Evolutionary conservation across 768 basidiomycete genomes (phyloP).

Genomic region (Suillus spraguei): DNA sequence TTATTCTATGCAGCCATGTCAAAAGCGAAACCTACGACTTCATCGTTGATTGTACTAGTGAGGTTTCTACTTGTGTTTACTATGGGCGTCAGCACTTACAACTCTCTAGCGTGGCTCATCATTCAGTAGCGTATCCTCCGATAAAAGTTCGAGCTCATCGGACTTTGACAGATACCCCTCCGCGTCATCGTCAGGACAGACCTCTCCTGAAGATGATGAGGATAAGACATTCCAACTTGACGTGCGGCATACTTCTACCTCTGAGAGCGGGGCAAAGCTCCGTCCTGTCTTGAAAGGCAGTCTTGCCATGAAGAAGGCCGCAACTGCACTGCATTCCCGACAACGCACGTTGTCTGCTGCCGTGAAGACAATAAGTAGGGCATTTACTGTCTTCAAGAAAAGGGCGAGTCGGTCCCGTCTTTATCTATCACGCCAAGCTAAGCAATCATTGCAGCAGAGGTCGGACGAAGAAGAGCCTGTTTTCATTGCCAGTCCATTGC

Average conservation of each 20-base stretch:
- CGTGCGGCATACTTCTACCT: conserved; percentile 1
- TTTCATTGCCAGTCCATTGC: conserved; percentile 27
- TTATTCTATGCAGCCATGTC: conserved; percentile 15
- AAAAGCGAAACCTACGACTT: conserved; percentile 14
- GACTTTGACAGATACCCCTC: conserved; percentile 25
- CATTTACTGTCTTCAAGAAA: conserved; percentile 26
- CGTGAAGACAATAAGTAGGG: conserved; percentile 27
- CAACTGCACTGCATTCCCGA: conserved; percentile 17
- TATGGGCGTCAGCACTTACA: not conserved
- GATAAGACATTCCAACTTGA: conserved; percentile 21
- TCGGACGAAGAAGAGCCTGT: conserved; percentile 28
- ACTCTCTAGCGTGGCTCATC: conserved; percentile 13
- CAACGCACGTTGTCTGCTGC: conserved; percentile 19
- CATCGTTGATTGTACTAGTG: conserved; percentile 19
- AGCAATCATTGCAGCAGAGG: conserved; percentile 20
- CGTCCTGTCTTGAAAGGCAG: conserved; percentile 14
- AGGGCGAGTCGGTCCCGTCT: conserved; percentile 20
- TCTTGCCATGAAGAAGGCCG: conserved; percentile 13
- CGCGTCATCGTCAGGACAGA: conserved; percentile 29
- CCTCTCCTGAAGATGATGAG: conserved; percentile 33
- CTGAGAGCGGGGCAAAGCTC: conserved; percentile 7
- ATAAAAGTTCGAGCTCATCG: conserved; percentile 15
- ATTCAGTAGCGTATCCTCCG: conserved; percentile 19
- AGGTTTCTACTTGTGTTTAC: not conserved
- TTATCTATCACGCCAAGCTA: not conserved